These are phyloP conservation scores for Fusarium ramigenum DNA, from an alignment of 2,329 filamentous ascomycete genomes.

Conservation along the genomic window DNA sequence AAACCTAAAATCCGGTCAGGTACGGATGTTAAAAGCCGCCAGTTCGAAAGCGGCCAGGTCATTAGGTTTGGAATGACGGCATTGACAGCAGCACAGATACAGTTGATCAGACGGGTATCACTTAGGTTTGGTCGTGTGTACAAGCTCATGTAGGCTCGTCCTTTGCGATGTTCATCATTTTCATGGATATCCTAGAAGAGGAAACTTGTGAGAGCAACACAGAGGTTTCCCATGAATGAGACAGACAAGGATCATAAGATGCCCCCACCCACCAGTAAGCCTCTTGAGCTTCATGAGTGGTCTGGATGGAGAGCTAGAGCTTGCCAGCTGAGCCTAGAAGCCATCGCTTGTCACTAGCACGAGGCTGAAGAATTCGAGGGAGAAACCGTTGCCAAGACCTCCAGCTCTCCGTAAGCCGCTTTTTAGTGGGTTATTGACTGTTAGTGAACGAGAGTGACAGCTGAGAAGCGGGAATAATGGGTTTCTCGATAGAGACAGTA, in stretches of 20 bases:
- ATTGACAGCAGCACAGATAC: constrained; percentile 15
- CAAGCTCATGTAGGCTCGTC: not conserved
- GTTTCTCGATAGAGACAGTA: not conserved
- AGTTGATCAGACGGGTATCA: constrained; percentile 1
- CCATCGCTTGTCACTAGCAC: constrained; percentile 27
- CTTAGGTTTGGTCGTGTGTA: not conserved
- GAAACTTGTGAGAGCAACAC: not conserved
- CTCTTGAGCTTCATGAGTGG: constrained; percentile 24
- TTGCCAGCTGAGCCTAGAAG: constrained; percentile 33
- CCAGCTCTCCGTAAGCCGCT: constrained; percentile 14
- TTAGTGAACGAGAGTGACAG: constrained; percentile 13
- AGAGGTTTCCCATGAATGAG: constrained; percentile 13
- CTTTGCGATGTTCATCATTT: not conserved
- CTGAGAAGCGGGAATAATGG: constrained; percentile 9
- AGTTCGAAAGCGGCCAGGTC: not conserved
- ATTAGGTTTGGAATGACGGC: not conserved
- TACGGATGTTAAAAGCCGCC: not conserved
- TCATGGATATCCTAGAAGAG: not conserved
- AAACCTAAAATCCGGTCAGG: constrained; percentile 14
- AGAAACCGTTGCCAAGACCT: constrained; percentile 35
- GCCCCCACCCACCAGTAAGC: constrained; percentile 19
- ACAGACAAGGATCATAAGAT: constrained; percentile 9
- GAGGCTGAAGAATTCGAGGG: constrained; percentile 24
- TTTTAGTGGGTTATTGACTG: not conserved
- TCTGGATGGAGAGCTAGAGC: constrained; percentile 26